Conservation (phyloP, 257 asterid species). For the Fraxinus anomala region DNA sequence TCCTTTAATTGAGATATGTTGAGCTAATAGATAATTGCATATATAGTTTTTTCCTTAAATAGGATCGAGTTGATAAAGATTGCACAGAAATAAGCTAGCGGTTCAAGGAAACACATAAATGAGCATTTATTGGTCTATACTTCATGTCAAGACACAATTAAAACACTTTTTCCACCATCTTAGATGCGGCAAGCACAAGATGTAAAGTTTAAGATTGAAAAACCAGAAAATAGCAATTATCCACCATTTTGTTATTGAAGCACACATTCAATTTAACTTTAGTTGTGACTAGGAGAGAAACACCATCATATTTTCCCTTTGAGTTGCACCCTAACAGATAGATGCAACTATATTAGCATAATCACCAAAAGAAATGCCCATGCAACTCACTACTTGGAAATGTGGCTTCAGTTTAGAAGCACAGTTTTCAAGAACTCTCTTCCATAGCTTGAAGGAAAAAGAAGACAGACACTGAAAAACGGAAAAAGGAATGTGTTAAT, state of each 20-base stretch:
- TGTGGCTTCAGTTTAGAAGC: slow-evolving; percentile 32
- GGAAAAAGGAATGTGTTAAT: background rate
- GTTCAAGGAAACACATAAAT: background rate
- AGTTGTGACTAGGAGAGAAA: background rate
- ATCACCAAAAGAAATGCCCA: slow-evolving; percentile 28
- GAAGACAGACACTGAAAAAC: slow-evolving; percentile 35
- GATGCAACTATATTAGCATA: slow-evolving; percentile 29
- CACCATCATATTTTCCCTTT: slow-evolving; percentile 28
- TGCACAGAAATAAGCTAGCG: background rate
- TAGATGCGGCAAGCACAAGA: background rate
- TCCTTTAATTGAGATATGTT: background rate
- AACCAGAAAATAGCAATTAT: background rate
- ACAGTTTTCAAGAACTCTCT: slow-evolving; percentile 34
- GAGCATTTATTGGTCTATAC: background rate
- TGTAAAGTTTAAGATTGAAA: background rate
- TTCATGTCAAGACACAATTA: background rate
- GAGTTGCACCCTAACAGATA: slow-evolving; percentile 32
- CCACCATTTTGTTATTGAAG: background rate
- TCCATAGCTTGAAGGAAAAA: slow-evolving; percentile 36
- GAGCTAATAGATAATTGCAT: background rate
- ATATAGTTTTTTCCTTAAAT: background rate
- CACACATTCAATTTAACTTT: background rate
- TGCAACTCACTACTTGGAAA: slow-evolving; percentile 33
- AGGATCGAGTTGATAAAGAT: background rate
- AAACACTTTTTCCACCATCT: background rate